Percentiles rank a stretch among this genome's conserved stretches.
Conservation (phyloP, 805 yeast genomes). For the Yarrowia sp. region DNA sequence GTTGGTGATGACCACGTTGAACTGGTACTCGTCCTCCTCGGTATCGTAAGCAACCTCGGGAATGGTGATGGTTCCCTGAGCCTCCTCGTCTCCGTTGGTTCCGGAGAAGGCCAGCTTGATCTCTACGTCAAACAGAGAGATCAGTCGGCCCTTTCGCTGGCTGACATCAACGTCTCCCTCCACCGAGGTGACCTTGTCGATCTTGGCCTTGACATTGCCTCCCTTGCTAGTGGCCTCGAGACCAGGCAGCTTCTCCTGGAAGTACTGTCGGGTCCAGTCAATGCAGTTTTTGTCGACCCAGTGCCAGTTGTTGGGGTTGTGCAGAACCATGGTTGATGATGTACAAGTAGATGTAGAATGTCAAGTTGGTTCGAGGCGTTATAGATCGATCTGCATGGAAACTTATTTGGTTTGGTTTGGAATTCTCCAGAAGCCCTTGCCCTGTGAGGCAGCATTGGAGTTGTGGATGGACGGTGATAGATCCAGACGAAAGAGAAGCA, state of each 20-base stretch:
- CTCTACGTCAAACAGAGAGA: conserved; percentile 84
- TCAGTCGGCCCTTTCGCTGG: conserved; percentile 96
- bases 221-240: conserved; percentile 52
- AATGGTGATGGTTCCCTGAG: conserved; percentile 75
- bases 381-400: conserved; percentile 31
- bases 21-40: conserved; percentile 83
- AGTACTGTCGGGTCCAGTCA: conserved; percentile 85
- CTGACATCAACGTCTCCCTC: conserved; percentile 98
- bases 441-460: conserved; percentile 13
- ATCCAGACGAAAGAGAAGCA: neutral
- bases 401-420: conserved; percentile 34
- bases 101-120: conserved; percentile 68
- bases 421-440: conserved; percentile 38
- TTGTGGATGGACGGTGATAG: neutral
- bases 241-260: conserved; percentile 65
- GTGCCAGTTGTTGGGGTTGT: conserved; percentile 99
- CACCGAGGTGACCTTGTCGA: conserved; percentile 61
- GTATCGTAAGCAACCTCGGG: conserved; percentile 97
- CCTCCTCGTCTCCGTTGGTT: conserved; percentile 50
- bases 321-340: conserved; percentile 72
- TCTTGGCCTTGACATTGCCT: conserved; percentile 48
- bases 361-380: conserved; percentile 12
- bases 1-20: conserved; percentile 69
- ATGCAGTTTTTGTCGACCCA: conserved; percentile 99
- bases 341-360: neutral